Percentiles rank a stretch among this genome's conserved stretches.
Conservation (phyloP, 371 early-diverging fungal species). For the Chytridiales sp. region DNA sequence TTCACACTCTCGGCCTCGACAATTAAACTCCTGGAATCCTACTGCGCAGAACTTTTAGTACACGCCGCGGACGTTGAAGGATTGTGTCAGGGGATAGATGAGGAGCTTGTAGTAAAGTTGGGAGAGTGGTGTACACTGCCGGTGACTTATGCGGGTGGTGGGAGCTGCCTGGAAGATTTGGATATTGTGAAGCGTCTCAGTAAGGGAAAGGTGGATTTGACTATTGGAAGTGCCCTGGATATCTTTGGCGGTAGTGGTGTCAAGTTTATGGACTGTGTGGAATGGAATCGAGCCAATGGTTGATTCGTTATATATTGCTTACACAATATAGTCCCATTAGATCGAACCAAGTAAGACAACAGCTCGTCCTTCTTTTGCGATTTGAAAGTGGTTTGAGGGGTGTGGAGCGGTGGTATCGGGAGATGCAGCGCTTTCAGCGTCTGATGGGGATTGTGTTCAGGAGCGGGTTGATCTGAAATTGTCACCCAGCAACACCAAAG, state of each 20-base stretch:
- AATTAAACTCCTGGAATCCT: constrained; percentile 47
- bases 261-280: constrained; percentile 64
- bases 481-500: no score
- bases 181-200: constrained; percentile 77
- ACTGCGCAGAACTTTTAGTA: constrained; percentile 93
- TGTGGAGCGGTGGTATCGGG: no score
- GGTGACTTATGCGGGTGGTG: constrained; percentile 96
- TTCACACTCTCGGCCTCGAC: constrained; percentile 7
- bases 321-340: no score
- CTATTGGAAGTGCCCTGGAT: constrained; percentile 94
- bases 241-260: constrained; percentile 93
- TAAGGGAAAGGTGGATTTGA: constrained; percentile 84
- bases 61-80: constrained; percentile 99
- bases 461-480: no score
- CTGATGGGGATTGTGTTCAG: no score
- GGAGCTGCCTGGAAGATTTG: constrained; percentile 77
- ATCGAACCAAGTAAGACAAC: no score
- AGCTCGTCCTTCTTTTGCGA: no score
- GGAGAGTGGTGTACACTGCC: constrained; percentile 89
- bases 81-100: constrained; percentile 89
- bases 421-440: no score
- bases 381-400: no score
- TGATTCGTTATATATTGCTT: no score
- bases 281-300: constrained; percentile 26
- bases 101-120: constrained; percentile 70